phyloP scores from a whole-genome alignment of 768 basidiomycete species.

The Coprinellus micaceus region DNA sequence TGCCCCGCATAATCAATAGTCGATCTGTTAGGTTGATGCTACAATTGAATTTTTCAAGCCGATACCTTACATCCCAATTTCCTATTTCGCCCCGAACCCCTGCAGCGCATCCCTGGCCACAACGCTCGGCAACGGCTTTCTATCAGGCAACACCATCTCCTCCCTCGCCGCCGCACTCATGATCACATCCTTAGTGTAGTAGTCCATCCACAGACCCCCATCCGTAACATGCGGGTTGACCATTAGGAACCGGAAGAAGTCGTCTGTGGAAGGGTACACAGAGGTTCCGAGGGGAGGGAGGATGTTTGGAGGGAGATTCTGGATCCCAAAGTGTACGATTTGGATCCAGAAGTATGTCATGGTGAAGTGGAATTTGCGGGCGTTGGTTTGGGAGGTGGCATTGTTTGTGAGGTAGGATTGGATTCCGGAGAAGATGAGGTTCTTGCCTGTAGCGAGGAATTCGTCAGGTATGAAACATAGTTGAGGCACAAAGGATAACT shows the following conservation, averaged over 20 bases:
- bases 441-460: slow-evolving; percentile 29
- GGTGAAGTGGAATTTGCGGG: slow-evolving; percentile 39
- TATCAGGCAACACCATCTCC: slow-evolving; percentile 44
- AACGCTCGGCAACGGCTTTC: slow-evolving; percentile 39
- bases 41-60: no score
- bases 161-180: slow-evolving; percentile 38
- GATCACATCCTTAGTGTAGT: slow-evolving; percentile 41
- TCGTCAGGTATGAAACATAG: neutral
- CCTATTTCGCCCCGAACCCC: neutral
- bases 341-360: slow-evolving; percentile 55
- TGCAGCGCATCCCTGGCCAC: slow-evolving; percentile 31
- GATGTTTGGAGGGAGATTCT: slow-evolving; percentile 15
- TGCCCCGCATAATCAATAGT: no score
- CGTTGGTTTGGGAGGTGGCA: slow-evolving; percentile 31
- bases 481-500: neutral
- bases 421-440: slow-evolving; percentile 41
- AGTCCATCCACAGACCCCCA: slow-evolving; percentile 39
- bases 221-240: slow-evolving; percentile 40
- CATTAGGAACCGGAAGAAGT: slow-evolving; percentile 36
- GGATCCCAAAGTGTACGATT: slow-evolving; percentile 45
- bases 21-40: no score
- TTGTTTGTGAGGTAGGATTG: slow-evolving; percentile 36
- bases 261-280: slow-evolving; percentile 17
- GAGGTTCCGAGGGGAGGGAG: slow-evolving; percentile 2
- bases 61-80: no score